Percentiles rank a stretch among this genome's conserved stretches.
These are phyloP conservation scores for Boechera retrofracta DNA, from an alignment of 345 rosid species.

Conservation along the genomic window DNA sequence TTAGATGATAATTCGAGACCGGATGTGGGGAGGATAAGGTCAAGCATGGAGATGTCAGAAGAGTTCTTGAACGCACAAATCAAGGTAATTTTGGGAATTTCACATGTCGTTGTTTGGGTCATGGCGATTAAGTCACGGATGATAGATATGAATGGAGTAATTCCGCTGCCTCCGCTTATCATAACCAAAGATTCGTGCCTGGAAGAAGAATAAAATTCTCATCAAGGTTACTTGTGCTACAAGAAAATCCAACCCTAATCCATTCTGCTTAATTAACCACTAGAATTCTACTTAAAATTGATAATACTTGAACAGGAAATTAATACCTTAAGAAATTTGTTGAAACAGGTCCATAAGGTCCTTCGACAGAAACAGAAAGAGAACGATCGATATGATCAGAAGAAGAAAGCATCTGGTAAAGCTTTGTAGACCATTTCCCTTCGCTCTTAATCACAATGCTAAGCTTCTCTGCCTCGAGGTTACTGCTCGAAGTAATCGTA, in stretches of 20 bases:
- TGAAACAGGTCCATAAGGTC: conserved; percentile 88
- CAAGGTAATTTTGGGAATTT: conserved; percentile 56
- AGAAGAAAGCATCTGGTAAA: conserved; percentile 67
- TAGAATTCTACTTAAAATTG: neutral
- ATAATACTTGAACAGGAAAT: neutral
- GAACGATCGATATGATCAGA: conserved; percentile 47
- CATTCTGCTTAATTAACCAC: neutral
- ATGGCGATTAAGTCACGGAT: conserved; percentile 60
- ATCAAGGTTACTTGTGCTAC: neutral
- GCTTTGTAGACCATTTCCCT: conserved; percentile 80
- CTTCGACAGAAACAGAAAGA: conserved; percentile 67
- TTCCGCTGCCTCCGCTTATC: conserved; percentile 93
- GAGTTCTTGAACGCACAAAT: conserved; percentile 61
- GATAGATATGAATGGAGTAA: conserved; percentile 81
- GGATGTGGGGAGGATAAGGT: conserved; percentile 59
- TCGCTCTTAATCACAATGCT: conserved; percentile 72
- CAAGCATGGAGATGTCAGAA: conserved; percentile 67
- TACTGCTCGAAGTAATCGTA: conserved; percentile 72
- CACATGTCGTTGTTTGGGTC: conserved; percentile 30
- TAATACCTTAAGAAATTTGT: conserved; percentile 68
- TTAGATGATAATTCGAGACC: conserved; percentile 46
- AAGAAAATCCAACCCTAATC: conserved; percentile 1
- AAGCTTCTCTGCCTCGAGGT: conserved; percentile 63
- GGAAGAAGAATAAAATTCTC: neutral
- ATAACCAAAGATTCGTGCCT: conserved; percentile 77